phyloP scores from a whole-genome alignment of 805 yeast species.

The Candida xyloterini region DNA sequence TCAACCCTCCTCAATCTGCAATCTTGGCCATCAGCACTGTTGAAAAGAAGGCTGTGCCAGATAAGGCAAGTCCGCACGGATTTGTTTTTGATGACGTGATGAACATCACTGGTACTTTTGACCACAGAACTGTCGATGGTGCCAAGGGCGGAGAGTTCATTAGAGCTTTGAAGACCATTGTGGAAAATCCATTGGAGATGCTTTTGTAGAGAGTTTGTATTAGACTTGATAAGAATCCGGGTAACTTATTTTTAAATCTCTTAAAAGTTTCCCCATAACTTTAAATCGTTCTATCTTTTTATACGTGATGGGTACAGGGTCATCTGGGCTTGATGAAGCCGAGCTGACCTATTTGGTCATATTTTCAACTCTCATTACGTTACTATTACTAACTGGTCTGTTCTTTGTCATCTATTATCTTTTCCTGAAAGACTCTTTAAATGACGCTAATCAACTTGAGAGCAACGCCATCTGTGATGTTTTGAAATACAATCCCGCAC shows the following conservation, averaged over 20 bases:
- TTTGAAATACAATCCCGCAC: conserved; percentile 17
- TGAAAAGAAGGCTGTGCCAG: conserved; percentile 90
- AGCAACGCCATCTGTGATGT: conserved; percentile 26
- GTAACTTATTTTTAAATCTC: neutral
- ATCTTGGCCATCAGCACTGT: conserved; percentile 94
- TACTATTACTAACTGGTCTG: conserved; percentile 25
- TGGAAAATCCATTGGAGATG: conserved; percentile 96
- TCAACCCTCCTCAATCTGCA: conserved; percentile 96
- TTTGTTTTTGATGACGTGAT: conserved; percentile 89
- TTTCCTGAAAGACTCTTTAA: conserved; percentile 25
- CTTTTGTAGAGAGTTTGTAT: conserved; percentile 42
- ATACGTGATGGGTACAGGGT: neutral
- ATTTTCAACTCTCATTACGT: conserved; percentile 27
- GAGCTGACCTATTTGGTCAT: conserved; percentile 25
- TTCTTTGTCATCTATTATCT: conserved; percentile 26
- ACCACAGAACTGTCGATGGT: conserved; percentile 95
- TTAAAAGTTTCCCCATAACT: conserved; percentile 3
- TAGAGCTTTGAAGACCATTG: conserved; percentile 82
- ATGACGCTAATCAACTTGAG: conserved; percentile 14
- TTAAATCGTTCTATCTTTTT: neutral
- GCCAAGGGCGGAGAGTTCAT: conserved; percentile 97
- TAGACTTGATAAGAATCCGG: conserved; percentile 7
- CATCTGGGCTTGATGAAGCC: conserved; percentile 18
- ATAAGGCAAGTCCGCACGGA: conserved; percentile 85
- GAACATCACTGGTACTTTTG: conserved; percentile 93